Evolutionary conservation across 768 basidiomycete species (phyloP), one percentile per base, ranked within the genome.

Genomic region (Lepiota subincarnata): DNA sequence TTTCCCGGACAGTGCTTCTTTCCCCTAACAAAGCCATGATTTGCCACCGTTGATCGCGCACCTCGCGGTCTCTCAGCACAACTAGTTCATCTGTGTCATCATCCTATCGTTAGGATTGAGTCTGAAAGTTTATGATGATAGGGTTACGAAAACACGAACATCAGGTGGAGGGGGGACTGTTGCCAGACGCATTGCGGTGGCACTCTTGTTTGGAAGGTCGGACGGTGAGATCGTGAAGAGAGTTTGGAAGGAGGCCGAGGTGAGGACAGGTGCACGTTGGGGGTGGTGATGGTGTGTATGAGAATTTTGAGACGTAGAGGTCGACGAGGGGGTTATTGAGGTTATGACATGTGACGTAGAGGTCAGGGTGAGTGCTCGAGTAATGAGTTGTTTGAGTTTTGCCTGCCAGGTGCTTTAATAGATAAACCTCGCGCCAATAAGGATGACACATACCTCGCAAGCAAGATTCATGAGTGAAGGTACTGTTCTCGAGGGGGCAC

Each of bases 361-460:
- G 1, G 88, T 90, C 8, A 91, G 71, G 2, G 88, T 85, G 26
- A 92, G 67, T 4, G 89, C 87, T 59, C 87, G 87, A 1, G 85
- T 88, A 58, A 92, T 86, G 22, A 92, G 79, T 54, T 91, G 87
- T 63, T 92, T 92, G 3, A 92, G 75, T 64, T 89, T 89, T 14
- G 87, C 87, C 88, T 90, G 56, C 53, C 18, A 44, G 28, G 53
- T n/a, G n/a, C n/a, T 52, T 36, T 42, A 48, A 39, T 7, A 18
- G 14, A 50, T 18, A 52, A 19, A 48, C 13, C 31, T 11, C 5
- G 26, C 57, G 19, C n/a, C 11, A 5, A 48, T 44, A 24, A 18
- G n/a, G 31, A 35, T n/a, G 10, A 12, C 6, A 65, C 71, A 8
- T 55, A 87, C 88, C 75, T 92, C 89, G 60, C 84, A 86, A 1